These are phyloP conservation scores for Blastobotrys persicus DNA, from an alignment of 1,139 yeast genomes.

Conservation along the genomic window DNA sequence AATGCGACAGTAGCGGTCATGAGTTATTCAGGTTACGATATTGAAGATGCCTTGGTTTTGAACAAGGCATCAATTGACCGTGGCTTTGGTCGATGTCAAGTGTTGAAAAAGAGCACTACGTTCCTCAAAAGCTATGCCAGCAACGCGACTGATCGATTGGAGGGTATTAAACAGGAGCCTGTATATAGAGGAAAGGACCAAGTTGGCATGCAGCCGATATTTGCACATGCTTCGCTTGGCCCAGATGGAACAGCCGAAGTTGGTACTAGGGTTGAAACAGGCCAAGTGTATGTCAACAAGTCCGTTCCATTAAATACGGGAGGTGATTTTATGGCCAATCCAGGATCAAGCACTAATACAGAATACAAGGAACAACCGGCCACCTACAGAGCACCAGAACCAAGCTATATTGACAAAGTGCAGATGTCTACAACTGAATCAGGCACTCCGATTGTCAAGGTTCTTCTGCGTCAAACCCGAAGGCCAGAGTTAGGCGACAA, in stretches of 20 bases:
- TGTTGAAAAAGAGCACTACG: constrained; percentile 88
- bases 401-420: constrained; percentile 92
- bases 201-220: constrained; percentile 58
- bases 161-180: constrained; percentile 80
- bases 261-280: constrained; percentile 85
- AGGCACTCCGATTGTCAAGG: constrained; percentile 92
- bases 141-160: constrained; percentile 86
- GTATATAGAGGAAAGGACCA: constrained; percentile 38
- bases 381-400: constrained; percentile 90
- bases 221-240: constrained; percentile 83
- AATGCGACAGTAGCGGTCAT: constrained; percentile 98
- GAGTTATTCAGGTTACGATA: constrained; percentile 99
- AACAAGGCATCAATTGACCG: constrained; percentile 92
- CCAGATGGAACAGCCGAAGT: constrained; percentile 97
- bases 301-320: constrained; percentile 86
- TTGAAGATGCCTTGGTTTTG: constrained; percentile 95
- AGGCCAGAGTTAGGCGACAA: constrained; percentile 98
- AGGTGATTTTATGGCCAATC: constrained; percentile 60
- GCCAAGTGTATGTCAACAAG: constrained; percentile 91
- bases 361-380: constrained; percentile 90
- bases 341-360: constrained; percentile 21
- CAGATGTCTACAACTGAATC: constrained; percentile 96
- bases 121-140: constrained; percentile 88
- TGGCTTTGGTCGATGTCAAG: constrained; percentile 98
- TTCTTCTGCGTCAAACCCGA: constrained; percentile 88